Evolutionary conservation across 306 rosid genomes (phyloP), one percentile per base, ranked within the genome.

Genomic region (Acmispon strigosus): DNA sequence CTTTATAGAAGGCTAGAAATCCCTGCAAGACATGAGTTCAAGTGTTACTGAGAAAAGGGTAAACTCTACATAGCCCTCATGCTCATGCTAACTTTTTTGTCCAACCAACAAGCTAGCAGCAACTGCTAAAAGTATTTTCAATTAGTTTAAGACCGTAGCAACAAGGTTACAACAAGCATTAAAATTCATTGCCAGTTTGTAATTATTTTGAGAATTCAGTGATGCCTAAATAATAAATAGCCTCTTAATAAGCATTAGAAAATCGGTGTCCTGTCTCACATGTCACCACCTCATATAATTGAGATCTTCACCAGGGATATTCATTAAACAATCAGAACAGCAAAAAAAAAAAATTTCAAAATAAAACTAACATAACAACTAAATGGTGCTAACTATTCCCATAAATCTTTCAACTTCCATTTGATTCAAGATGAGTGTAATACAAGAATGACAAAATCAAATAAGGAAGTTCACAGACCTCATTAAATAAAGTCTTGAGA

Each of bases 1-100:
- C 99, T 82, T 95, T 95, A 62, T 95, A 95, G 66, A 95, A 95
- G 85, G 99, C 99, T 27, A 79, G 68, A 77, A 90, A 66, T 64
- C 99, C 99, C 99, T 95, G 97, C 84, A 78, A 57, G 62, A 51
- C 60, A 58, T 59, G 16, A 78, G 64, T 68, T 63, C 42, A 37
- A 37, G 66, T 62, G 58, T 71, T 22, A 44, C 45, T 32, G 16
- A 10, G 49, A 39, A 37, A 39, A 55, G 36, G 64, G 39, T 45
- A 42, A 78, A 41, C 67, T 53, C 11, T 11, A 15, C 10, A 49
- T n/a, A 69, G 10, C 51, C 22, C 42, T n/a, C n/a, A n/a, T n/a
- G n/a, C 32, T 41, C 47, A 19, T 6, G 42, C 20, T 54, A 53
- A 42, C 3, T 42, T 60, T 7, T 17, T 50, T 55, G 65, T 50